Percentiles rank a stretch among this genome's conserved stretches.
phyloP scores from a whole-genome alignment of 495 filamentous ascomycete species.

The Aspergillus mulundensis region DNA sequence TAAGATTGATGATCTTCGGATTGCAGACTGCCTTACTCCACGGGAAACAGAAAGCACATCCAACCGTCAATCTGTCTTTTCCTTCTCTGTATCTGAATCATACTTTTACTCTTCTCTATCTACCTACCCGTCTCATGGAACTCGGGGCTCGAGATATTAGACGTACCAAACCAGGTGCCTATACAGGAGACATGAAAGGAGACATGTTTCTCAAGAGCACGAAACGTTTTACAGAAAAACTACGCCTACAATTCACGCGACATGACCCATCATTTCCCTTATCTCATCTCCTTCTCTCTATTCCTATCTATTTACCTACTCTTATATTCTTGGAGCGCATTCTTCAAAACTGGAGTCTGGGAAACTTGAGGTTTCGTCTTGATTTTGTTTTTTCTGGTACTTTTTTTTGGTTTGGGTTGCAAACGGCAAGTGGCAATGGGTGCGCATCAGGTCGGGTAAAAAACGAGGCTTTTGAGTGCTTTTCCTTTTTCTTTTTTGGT shows the following conservation, averaged over 20 bases:
- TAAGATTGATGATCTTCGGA: constrained; percentile 30
- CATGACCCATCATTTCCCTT: background rate
- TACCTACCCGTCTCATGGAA: background rate
- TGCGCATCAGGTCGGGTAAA: background rate
- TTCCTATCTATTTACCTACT: background rate
- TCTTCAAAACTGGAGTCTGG: background rate
- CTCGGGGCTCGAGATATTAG: background rate
- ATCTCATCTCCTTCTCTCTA: background rate
- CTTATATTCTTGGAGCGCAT: background rate
- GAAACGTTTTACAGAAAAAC: background rate
- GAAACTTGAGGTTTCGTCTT: background rate
- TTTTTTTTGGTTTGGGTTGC: background rate
- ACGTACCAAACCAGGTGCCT: background rate
- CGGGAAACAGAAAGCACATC: background rate
- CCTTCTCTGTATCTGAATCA: no score
- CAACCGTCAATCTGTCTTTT: no score
- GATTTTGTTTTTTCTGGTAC: background rate
- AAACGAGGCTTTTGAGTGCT: background rate
- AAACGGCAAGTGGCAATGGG: background rate
- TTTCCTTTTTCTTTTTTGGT: background rate
- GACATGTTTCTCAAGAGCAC: background rate
- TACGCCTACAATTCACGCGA: background rate
- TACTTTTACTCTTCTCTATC: background rate
- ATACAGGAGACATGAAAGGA: background rate
- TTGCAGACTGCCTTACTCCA: no score